Conservation (phyloP, 495 filamentous ascomycete species). For the Podospora sp. region DNA sequence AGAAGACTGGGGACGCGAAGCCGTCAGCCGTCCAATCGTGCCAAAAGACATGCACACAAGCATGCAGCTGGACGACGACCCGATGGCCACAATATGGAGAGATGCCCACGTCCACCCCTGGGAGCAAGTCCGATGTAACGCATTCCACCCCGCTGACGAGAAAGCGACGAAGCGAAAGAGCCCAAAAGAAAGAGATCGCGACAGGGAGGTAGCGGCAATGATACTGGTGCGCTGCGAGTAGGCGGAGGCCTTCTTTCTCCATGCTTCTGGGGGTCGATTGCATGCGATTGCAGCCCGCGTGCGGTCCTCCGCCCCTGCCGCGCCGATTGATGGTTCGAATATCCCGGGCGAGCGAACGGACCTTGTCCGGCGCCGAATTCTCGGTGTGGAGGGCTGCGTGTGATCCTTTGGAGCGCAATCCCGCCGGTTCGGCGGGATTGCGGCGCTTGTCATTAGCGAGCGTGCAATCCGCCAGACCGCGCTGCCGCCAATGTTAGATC, state of each 20-base stretch:
- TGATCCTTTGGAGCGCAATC: not conserved
- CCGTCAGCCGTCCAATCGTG: conserved; percentile 6
- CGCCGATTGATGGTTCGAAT: not conserved
- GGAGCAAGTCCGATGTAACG: conserved; percentile 11
- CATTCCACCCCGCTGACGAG: not conserved
- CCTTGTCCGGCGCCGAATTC: not conserved
- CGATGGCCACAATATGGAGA: not conserved
- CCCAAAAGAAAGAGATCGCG: not conserved
- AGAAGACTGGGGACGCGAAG: not conserved
- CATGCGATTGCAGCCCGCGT: not conserved
- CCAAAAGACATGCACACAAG: conserved; percentile 10
- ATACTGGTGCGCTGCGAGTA: no score
- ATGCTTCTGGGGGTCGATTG: not conserved
- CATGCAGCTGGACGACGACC: conserved; percentile 7
- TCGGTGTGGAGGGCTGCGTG: not conserved
- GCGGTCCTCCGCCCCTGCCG: not conserved
- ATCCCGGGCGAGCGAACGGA: not conserved
- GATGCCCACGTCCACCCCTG: not conserved
- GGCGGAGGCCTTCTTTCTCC: not conserved
- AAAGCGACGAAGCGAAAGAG: not conserved
- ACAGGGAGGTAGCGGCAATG: not conserved
- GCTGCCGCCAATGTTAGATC: not conserved
- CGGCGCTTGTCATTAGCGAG: not conserved
- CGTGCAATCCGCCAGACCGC: not conserved
- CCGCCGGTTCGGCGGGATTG: not conserved